Conservation (phyloP, 176 grass and related monocot genomes). For the Raddia distichophylla region DNA sequence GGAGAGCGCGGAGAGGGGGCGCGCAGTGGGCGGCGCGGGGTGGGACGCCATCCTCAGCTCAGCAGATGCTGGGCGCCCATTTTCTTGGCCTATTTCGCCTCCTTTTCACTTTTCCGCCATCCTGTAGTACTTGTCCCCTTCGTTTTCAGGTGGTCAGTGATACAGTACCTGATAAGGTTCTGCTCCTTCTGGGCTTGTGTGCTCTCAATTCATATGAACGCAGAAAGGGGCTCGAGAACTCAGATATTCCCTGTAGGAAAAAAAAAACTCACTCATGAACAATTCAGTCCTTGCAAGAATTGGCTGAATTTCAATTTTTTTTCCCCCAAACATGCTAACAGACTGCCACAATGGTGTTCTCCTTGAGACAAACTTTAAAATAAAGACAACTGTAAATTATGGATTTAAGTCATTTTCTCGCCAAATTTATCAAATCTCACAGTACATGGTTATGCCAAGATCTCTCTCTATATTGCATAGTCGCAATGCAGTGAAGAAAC, state of each 20-base stretch:
- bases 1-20: constrained; percentile 27
- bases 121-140: background rate
- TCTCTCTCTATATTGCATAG: background rate
- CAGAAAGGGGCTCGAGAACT: background rate
- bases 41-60: constrained; percentile 39
- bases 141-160: background rate
- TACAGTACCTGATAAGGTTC: background rate
- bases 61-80: constrained; percentile 55
- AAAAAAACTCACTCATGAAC: background rate
- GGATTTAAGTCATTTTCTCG: background rate
- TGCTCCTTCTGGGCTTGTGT: background rate
- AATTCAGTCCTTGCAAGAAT: background rate
- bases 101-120: background rate
- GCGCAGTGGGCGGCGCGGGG: background rate
- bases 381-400: background rate
- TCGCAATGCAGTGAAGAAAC: background rate
- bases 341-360: background rate
- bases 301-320: background rate
- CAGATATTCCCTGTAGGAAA: background rate
- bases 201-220: background rate
- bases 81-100: background rate
- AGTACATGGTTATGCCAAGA: background rate
- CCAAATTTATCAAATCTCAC: background rate
- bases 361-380: background rate
- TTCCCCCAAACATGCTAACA: background rate